Base-by-base conservation (phyloP, 805 yeast genomes). In the Zygoascus tannicola region DNA sequence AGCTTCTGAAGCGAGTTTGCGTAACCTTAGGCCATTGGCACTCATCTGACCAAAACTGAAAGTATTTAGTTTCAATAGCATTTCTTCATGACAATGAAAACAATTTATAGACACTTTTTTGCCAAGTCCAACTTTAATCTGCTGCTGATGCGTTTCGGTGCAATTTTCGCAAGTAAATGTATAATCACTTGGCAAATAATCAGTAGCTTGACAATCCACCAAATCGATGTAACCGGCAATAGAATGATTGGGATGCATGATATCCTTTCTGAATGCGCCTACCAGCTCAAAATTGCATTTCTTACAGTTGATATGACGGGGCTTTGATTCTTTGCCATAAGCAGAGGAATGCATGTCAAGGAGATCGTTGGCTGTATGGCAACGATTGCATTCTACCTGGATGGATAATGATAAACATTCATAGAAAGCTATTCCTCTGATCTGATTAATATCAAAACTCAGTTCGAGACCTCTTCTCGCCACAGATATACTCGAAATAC, bases 211-310 rank as follows among this genome's bases (percentile, higher is more conserved):
- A 39, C 72, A 68, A 12, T 65, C 65, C n/a, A 57, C 49, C 10
- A 65, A 42, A 40, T 67, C 70, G n/a, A 67, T 50, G 35, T 57
- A 64, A 1, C 71, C 71, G 1, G 59, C 56, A 4, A 54, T 53
- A 30, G 50, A 47, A 43, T 57, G 49, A 44, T 46, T 44, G 2
- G 56, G 48, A 39, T 66, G 69, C 35, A 67, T 35, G 37, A 60
- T 55, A 49, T 67, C 67, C 40, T 64, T 63, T 20, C 67, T 49
- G 49, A 64, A 63, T 4, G 62, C 58, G 2, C 52, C 66, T 30
- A 62, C 57, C 19, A 67, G 49, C 2, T 58, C 55, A 20, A 56
- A 43, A 40, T 58, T 56, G 45, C 71, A 67, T 41, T 63, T 62
- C 8, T 51, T 47, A 46, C 71, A 67, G 7, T 51, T 40, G 18